These are phyloP conservation scores for Mentha longifolia DNA, from an alignment of 257 asterid genomes.

Conservation along the genomic window DNA sequence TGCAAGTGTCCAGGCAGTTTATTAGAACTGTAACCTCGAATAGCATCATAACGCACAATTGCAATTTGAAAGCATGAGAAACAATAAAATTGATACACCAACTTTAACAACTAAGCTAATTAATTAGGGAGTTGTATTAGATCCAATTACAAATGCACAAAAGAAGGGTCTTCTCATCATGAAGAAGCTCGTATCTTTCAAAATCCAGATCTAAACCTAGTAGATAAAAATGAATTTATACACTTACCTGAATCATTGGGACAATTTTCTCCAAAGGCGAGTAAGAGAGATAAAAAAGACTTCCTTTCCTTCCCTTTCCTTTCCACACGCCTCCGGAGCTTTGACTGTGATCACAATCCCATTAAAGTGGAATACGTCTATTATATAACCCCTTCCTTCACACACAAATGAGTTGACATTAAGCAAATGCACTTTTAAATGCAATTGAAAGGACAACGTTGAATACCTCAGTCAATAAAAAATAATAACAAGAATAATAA, in stretches of 20 bases:
- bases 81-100: neutral
- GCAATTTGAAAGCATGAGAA: conserved; percentile 7
- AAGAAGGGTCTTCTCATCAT: neutral
- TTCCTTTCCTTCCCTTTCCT: neutral
- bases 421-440: conserved; percentile 20
- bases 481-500: neutral
- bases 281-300: neutral
- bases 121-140: neutral
- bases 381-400: conserved; percentile 34
- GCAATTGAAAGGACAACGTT: conserved; percentile 33
- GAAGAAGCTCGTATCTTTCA: neutral
- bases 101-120: neutral
- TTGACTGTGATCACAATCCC: conserved; percentile 28
- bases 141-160: neutral
- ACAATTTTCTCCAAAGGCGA: conserved; percentile 29
- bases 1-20: neutral
- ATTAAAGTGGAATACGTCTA: conserved; percentile 23
- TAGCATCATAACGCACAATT: neutral
- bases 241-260: conserved; percentile 45
- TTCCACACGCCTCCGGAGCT: conserved; percentile 24
- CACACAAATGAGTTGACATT: conserved; percentile 34
- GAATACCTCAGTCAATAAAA: conserved; percentile 18
- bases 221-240: too few relatives aligned
- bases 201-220: conserved; percentile 23
- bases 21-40: neutral